phyloP scores from a whole-genome alignment of 352 stramenopile genomes.

The Phytophthora vignae region DNA sequence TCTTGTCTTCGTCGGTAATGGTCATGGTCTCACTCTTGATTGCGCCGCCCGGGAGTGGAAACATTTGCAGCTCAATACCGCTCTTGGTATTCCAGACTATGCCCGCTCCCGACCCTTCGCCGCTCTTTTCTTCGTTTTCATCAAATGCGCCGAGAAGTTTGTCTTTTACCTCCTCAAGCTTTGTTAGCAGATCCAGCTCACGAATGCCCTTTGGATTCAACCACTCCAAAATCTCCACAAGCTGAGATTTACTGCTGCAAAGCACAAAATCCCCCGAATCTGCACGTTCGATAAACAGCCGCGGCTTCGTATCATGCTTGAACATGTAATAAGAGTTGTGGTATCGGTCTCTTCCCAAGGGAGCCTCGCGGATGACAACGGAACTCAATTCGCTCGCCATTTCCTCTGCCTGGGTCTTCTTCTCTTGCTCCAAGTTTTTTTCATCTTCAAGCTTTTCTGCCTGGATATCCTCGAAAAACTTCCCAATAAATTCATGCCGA shows the following conservation, averaged over 20 bases:
- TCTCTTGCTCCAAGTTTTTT: slow-evolving; percentile 57
- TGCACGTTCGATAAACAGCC: slow-evolving; percentile 74
- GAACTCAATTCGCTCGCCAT: slow-evolving; percentile 50
- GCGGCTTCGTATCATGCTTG: slow-evolving; percentile 63
- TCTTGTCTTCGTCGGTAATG: slow-evolving; percentile 50
- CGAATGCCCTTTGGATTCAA: slow-evolving; percentile 81
- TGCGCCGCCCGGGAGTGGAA: slow-evolving; percentile 67
- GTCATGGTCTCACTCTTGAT: slow-evolving; percentile 56
- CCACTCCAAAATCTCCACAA: slow-evolving; percentile 66
- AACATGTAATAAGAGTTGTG: slow-evolving; percentile 88
- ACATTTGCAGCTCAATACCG: slow-evolving; percentile 65
- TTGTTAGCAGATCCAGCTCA: slow-evolving; percentile 68
- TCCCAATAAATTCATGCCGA: slow-evolving; percentile 67
- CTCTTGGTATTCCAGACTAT: slow-evolving; percentile 43
- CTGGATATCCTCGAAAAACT: slow-evolving; percentile 73
- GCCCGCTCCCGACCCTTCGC: slow-evolving; percentile 15
- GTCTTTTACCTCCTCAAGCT: slow-evolving; percentile 60
- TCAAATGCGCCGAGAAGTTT: slow-evolving; percentile 38
- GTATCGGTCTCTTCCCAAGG: slow-evolving; percentile 75
- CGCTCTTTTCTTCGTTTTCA: slow-evolving; percentile 31
- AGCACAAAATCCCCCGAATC: slow-evolving; percentile 71
- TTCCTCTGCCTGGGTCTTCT: slow-evolving; percentile 49
- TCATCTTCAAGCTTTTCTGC: slow-evolving; percentile 62
- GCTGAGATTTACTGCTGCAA: slow-evolving; percentile 48
- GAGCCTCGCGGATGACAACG: slow-evolving; percentile 72